Base-by-base conservation (phyloP, 164 flowering plant genomes). In the Berberis thunbergii region DNA sequence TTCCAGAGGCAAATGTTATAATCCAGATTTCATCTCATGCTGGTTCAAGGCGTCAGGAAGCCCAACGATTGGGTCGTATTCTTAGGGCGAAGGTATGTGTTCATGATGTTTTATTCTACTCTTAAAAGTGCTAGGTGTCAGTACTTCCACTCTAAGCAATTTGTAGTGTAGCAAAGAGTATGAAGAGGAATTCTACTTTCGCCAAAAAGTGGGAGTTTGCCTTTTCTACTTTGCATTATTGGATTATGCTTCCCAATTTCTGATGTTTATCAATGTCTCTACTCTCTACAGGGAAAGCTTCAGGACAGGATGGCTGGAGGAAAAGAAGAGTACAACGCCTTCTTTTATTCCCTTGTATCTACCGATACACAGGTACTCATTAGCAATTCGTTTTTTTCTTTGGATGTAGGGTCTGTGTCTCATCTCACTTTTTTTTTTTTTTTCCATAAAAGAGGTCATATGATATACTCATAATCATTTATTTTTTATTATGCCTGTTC, bases 21-120 rank as follows among this genome's bases (percentile, higher is more conserved):
- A 93, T 93, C 69, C 98, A 91, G 76, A 94, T 94, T 58, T 94
- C 99, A 62, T 94, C 99, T 50, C 99, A 94, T 78, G 99, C 99
- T 79, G 99, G 99, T 74, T 94, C 97, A 54, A 82, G 99, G 57
- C 96, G 99, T 76, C 99, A 94, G 73, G 97, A 94, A 78, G 99
- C 97, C 52, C 99, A 94, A 72, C 89, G 99, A 13, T 79, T 94
- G 69, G 99, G 99, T 49, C 99, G 97, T 86, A 91, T 94, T 85
- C 96, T 91, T 66, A 89, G 99, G 82, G 99, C 97, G 46, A 94
- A 94, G 88, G 96, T 94, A 55, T 45, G 79, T 69, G 45, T 53
- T 65, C 38, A 49, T 57, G 38, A 39, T 7, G 12, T 3, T 44
- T 54, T 53, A 5, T 40, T 65, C 48, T 6, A 26, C 11, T 13